Evolutionary conservation across 2,329 filamentous ascomycete genomes (phyloP).

Genomic region (Colletotrichum aenigma): DNA sequence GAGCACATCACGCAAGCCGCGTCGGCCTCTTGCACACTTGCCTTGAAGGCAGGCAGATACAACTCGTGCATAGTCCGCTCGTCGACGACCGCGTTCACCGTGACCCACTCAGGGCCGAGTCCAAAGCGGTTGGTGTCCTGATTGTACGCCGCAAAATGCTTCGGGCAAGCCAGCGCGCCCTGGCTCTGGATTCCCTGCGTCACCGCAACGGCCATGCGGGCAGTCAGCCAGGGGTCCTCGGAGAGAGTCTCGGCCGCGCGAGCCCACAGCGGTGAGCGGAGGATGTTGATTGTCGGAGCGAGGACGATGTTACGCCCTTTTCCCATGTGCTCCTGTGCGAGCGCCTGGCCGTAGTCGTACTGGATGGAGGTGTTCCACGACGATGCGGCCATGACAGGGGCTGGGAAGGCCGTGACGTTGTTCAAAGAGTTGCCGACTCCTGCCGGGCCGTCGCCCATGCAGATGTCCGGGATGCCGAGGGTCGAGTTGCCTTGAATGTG

Average conservation of each 20-base stretch:
- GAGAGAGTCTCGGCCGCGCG: constrained; percentile 70
- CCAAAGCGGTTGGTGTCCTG: constrained; percentile 39
- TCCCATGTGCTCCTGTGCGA: constrained; percentile 23
- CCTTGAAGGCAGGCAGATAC: constrained; percentile 67
- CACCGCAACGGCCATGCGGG: constrained; percentile 26
- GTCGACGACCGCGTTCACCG: constrained; percentile 48
- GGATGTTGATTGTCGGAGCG: constrained; percentile 67
- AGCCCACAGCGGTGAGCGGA: constrained; percentile 65
- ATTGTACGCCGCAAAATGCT: constrained; percentile 48
- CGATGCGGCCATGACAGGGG: background rate
- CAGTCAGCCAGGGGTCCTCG: constrained; percentile 46
- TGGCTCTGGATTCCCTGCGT: constrained; percentile 35
- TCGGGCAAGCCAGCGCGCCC: constrained; percentile 34
- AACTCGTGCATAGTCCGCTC: constrained; percentile 65
- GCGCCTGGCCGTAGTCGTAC: constrained; percentile 6
- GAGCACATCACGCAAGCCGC: constrained; percentile 63
- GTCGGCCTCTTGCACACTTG: constrained; percentile 60
- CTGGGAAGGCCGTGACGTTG: background rate
- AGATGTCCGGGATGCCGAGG: background rate
- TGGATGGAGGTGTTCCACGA: constrained; percentile 35
- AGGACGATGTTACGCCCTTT: constrained; percentile 65
- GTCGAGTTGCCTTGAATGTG: background rate
- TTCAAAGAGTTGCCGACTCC: background rate
- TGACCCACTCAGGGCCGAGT: constrained; percentile 42
- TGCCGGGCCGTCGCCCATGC: constrained; percentile 1